Conservation (phyloP, 2,329 filamentous ascomycete genomes). For the Thelonectria rubi region DNA sequence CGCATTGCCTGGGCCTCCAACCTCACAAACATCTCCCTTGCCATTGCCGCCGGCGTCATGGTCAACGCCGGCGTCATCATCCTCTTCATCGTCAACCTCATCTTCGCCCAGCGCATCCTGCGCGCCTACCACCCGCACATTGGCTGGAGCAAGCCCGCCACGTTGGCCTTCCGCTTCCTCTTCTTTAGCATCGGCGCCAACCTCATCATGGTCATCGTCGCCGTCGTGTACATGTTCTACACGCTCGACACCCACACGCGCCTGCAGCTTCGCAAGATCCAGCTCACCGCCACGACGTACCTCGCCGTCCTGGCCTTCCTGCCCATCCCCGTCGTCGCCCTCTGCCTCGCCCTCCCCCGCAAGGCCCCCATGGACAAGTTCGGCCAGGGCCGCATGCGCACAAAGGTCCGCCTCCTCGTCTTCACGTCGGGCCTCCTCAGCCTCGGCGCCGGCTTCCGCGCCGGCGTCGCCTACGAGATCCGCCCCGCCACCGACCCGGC, state of each 20-base stretch:
- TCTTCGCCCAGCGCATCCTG: slow-evolving; percentile 79
- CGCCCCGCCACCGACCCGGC: slow-evolving; percentile 64
- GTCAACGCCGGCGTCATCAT: slow-evolving; percentile 78
- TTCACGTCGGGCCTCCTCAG: slow-evolving; percentile 67
- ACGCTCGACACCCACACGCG: slow-evolving; percentile 64
- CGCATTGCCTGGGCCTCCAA: slow-evolving; percentile 63
- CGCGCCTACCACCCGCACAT: slow-evolving; percentile 75
- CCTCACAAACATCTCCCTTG: slow-evolving; percentile 52
- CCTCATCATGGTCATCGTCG: slow-evolving; percentile 72
- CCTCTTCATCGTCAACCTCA: slow-evolving; percentile 79
- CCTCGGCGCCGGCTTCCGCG: slow-evolving; percentile 75
- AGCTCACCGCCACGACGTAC: slow-evolving; percentile 73
- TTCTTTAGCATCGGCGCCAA: slow-evolving; percentile 66
- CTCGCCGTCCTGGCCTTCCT: slow-evolving; percentile 65
- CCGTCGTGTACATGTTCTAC: slow-evolving; percentile 72
- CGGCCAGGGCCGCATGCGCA: slow-evolving; percentile 71
- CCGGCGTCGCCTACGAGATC: slow-evolving; percentile 64
- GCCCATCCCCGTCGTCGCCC: slow-evolving; percentile 63
- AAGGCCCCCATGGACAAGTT: slow-evolving; percentile 57
- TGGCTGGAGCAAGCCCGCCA: slow-evolving; percentile 71
- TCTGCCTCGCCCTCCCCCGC: slow-evolving; percentile 61
- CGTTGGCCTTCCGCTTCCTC: slow-evolving; percentile 63
- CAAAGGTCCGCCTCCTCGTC: slow-evolving; percentile 73
- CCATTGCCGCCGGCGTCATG: slow-evolving; percentile 73
- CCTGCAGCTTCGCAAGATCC: slow-evolving; percentile 67